Evolutionary conservation across 805 yeast species (phyloP).

Genomic region (Nakazawaea holstii): DNA sequence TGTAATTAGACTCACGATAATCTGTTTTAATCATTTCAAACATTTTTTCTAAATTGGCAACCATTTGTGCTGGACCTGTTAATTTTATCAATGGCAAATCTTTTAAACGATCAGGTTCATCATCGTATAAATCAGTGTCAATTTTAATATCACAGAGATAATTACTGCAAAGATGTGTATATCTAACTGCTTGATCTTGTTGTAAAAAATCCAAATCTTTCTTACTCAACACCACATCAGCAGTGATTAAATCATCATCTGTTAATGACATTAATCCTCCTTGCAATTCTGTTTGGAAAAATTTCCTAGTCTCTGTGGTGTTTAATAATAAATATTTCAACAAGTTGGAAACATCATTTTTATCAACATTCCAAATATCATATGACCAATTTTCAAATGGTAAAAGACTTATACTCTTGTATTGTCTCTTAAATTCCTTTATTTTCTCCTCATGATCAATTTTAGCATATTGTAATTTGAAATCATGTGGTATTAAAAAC

Average conservation of each 20-base stretch:
- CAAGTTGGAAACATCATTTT: neutral
- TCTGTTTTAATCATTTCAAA: no score
- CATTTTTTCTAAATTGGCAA: no score
- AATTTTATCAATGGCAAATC: no score
- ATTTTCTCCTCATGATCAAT: no score
- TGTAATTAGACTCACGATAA: no score
- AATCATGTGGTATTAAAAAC: neutral
- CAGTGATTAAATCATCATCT: neutral
- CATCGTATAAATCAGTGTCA: neutral
- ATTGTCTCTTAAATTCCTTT: neutral
- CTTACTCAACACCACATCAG: neutral
- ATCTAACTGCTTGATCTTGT: neutral
- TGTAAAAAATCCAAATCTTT: neutral
- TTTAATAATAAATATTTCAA: neutral
- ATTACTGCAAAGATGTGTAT: neutral
- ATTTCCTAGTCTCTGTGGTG: neutral
- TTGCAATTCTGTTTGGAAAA: neutral
- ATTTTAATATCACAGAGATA: neutral
- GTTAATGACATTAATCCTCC: neutral
- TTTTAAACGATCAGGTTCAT: no score
- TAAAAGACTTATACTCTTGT: neutral
- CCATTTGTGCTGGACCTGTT: no score
- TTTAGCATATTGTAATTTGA: neutral
- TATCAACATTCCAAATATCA: neutral
- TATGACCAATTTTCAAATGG: neutral